Evolutionary conservation across 2,329 filamentous ascomycete genomes (phyloP).

Genomic region (Hypocreales sp.): DNA sequence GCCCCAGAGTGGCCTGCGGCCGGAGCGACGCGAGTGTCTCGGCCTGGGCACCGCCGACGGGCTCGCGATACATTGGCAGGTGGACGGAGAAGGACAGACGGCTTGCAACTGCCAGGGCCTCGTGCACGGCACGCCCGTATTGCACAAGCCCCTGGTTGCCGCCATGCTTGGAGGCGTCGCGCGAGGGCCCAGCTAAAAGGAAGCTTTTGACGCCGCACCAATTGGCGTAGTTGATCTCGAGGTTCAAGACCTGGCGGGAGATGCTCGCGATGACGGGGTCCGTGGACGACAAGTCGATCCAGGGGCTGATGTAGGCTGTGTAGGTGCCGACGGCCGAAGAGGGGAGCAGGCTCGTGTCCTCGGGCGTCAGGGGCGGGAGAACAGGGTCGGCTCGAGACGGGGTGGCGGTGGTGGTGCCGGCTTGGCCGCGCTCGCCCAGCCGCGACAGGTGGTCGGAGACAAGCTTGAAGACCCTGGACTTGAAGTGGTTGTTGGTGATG

Average conservation of each 20-base stretch:
- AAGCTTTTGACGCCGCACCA: constrained; percentile 85
- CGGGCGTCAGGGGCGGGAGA: constrained; percentile 55
- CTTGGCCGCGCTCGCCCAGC: constrained; percentile 23
- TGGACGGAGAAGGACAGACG: constrained; percentile 71
- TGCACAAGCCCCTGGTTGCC: constrained; percentile 44
- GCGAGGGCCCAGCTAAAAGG: constrained; percentile 62
- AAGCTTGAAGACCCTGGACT: constrained; percentile 47
- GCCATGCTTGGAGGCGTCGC: constrained; percentile 38
- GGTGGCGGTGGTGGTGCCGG: constrained; percentile 23
- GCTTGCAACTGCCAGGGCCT: constrained; percentile 58
- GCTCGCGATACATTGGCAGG: constrained; percentile 68
- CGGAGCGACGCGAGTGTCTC: constrained; percentile 33
- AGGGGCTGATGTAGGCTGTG: constrained; percentile 69
- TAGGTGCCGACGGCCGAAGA: constrained; percentile 55
- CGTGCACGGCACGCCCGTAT: constrained; percentile 72
- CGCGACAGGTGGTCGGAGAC: constrained; percentile 38
- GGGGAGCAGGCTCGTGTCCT: constrained; percentile 63
- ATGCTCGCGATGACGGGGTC: constrained; percentile 74
- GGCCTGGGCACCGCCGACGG: constrained; percentile 36
- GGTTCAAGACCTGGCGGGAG: constrained; percentile 75
- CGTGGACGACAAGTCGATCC: constrained; percentile 78
- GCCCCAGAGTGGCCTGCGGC: constrained; percentile 15
- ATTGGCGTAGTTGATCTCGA: constrained; percentile 87
- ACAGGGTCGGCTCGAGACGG: constrained; percentile 38
- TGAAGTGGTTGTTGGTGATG: constrained; percentile 62